Evolutionary conservation across 495 filamentous ascomycete genomes (phyloP).

Genomic region (Penicillium pulvis): DNA sequence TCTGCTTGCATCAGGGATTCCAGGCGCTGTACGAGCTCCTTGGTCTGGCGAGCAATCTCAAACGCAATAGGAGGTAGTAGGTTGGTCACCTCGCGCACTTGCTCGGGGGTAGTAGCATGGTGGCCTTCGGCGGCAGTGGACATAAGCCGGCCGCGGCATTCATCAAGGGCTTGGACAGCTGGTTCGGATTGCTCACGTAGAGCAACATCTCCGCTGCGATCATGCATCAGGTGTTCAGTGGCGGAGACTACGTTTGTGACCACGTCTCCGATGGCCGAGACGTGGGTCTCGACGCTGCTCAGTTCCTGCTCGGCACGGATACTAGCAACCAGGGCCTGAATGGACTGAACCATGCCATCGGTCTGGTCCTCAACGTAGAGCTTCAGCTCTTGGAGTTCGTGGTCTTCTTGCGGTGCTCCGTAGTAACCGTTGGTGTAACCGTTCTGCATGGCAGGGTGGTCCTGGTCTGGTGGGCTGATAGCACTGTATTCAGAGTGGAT

Average conservation of each 20-base stretch:
- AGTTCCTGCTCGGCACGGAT: conserved; percentile 73
- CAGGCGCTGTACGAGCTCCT: conserved; percentile 63
- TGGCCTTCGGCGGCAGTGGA: conserved; percentile 67
- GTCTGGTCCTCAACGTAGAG: conserved; percentile 86
- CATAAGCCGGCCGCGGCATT: conserved; percentile 66
- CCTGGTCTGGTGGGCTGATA: conserved; percentile 48
- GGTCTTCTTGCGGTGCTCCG: conserved; percentile 45
- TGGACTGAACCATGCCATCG: conserved; percentile 74
- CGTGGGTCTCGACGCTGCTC: conserved; percentile 66
- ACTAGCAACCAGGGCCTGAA: conserved; percentile 76
- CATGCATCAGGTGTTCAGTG: conserved; percentile 60
- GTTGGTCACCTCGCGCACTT: conserved; percentile 67
- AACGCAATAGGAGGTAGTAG: conserved; percentile 82
- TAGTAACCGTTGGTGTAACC: conserved; percentile 32
- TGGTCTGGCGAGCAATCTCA: conserved; percentile 81
- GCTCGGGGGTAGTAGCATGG: conserved; percentile 50
- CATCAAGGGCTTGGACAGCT: conserved; percentile 63
- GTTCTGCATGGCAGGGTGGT: conserved; percentile 35
- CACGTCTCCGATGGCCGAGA: conserved; percentile 68
- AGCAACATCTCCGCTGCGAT: conserved; percentile 38
- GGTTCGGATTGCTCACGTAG: conserved; percentile 59
- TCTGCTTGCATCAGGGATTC: conserved; percentile 38
- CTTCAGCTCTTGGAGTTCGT: conserved; percentile 75
- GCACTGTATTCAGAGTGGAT: conserved; percentile 57
- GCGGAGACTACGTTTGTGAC: conserved; percentile 68